Base-by-base conservation (phyloP, 1,284 basidiomycete species). In the Leccinum holopus region DNA sequence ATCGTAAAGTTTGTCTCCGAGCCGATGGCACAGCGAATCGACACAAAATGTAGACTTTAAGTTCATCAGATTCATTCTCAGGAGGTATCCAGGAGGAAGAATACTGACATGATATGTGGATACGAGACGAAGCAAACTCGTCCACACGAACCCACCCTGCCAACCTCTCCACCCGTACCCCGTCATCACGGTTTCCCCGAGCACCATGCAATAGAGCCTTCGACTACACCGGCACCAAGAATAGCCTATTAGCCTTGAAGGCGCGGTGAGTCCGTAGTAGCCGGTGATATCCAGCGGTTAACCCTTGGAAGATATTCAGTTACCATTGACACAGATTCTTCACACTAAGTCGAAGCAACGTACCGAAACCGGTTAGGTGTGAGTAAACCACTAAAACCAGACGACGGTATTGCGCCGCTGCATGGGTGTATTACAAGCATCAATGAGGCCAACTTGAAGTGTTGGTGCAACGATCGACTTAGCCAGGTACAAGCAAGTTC, bases 201-300 rank as follows among this genome's bases (percentile, higher is more conserved):
- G 86, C 87, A 96, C 94, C 93, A 95, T 73, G 88, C 89, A 79
- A 95, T 93, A 35, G 91, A 92, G 28, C 93, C 92, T 73, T 95
- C 85, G 54, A 93, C 89, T n/a, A 91, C 90, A 59, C 92, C 92
- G 1, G 91, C 87, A 62, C 92, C 94, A 16, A 87, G 86, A 51
- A 88, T 70, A n/a, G 91, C 89, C 81, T 80, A 1, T 87, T 85
- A 18, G 93, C 93, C 71, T 94, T 95, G 79, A 95, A 95, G 0
- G 90, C 80, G 55, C 93, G 85, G 76, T 95, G 94, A 5, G 94
- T 87, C 92, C 92, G 95, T 0, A 95, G 81, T 28, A 28, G 28
- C 61, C 94, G 87, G 72, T 95, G 93, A 79, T 95, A 96, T 12
- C 94, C 94, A 18, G 86, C 85, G 2, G 84, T 86, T 61, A 87